These are phyloP conservation scores for Megacollybia platyphylla DNA, from an alignment of 1,284 basidiomycete species.

Conservation along the genomic window DNA sequence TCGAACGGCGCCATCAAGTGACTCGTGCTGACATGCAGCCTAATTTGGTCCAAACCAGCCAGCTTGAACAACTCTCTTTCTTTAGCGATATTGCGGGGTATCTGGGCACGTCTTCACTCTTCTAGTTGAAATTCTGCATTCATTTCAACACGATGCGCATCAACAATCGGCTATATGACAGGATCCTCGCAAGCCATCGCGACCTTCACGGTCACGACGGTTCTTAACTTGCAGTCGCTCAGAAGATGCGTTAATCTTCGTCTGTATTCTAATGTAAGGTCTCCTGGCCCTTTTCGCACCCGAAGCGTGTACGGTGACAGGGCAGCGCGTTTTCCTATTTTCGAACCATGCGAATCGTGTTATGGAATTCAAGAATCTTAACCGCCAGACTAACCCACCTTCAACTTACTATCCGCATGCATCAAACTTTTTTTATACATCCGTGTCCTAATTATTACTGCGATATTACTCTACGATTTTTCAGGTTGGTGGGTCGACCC, in stretches of 20 bases:
- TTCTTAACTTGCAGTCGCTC: not conserved
- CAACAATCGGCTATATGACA: not conserved
- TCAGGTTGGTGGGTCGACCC: too few species aligned
- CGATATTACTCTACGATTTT: too few species aligned
- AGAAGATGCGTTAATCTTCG: too few species aligned
- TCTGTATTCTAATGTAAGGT: too few species aligned
- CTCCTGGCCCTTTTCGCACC: too few species aligned
- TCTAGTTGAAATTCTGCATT: not conserved
- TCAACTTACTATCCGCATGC: not conserved
- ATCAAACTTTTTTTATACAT: not conserved
- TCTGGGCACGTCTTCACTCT: not conserved
- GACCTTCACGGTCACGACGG: constrained; percentile 7
- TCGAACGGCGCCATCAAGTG: constrained; percentile 77
- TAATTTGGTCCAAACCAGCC: too few species aligned
- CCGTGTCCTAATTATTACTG: not conserved
- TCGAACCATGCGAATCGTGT: not conserved
- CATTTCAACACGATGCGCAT: not conserved
- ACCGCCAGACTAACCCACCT: not conserved
- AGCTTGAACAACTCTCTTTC: too few species aligned
- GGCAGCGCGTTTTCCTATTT: too few species aligned
- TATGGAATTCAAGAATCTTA: not conserved
- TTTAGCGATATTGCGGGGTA: too few species aligned
- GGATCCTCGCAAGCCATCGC: constrained; percentile 7
- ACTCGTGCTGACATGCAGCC: not conserved
- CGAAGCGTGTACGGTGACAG: too few species aligned